Evolutionary conservation across 345 rosid species (phyloP).

Genomic region (Sonneratia caseolaris): DNA sequence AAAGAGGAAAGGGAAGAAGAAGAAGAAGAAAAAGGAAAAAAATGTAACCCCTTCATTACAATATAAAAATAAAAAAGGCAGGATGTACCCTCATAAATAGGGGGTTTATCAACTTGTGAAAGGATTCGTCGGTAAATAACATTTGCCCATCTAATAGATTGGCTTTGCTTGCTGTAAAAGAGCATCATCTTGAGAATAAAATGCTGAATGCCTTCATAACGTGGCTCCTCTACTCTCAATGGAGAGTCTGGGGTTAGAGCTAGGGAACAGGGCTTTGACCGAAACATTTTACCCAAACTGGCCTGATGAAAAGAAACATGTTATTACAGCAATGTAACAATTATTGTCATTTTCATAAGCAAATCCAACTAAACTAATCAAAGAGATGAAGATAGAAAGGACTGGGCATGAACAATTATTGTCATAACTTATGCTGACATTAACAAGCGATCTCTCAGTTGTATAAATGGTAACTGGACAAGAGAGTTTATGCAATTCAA

Average conservation of each 20-base stretch:
- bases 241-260: slow-evolving; percentile 68
- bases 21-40: not conserved
- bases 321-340: slow-evolving; percentile 1
- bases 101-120: slow-evolving; percentile 68
- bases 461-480: not conserved
- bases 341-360: not conserved
- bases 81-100: slow-evolving; percentile 63
- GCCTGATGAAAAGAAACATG: slow-evolving; percentile 26
- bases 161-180: slow-evolving; percentile 90
- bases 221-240: slow-evolving; percentile 64
- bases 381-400: not conserved
- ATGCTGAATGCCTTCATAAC: slow-evolving; percentile 49
- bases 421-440: not conserved
- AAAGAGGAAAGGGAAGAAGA: not conserved
- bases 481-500: not conserved
- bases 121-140: slow-evolving; percentile 54
- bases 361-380: not conserved
- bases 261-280: slow-evolving; percentile 80
- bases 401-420: not conserved
- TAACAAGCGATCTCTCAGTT: not conserved
- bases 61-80: not conserved
- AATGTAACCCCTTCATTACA: not conserved
- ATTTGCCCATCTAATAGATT: slow-evolving; percentile 73
- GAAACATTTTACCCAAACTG: slow-evolving; percentile 66
- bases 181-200: slow-evolving; percentile 53